Base-by-base conservation (phyloP, 768 basidiomycete genomes). In the Fomitopsis serialis region DNA sequence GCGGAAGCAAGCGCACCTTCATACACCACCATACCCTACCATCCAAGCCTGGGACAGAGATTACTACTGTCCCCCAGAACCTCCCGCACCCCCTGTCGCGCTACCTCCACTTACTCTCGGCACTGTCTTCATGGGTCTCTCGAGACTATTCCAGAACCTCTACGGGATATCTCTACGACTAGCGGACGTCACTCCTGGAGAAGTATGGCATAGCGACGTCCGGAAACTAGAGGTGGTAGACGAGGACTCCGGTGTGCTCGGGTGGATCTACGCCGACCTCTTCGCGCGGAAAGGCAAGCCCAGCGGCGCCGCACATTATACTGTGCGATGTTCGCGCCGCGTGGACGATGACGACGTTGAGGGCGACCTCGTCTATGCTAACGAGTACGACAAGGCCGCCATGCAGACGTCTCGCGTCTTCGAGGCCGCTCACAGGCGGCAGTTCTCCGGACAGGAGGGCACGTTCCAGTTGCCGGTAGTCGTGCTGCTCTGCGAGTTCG, bases 21-120 rank as follows among this genome's bases (percentile, higher is more conserved):
- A 74, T 21, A 75, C 82, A 1, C 71, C 76, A 0, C 70, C 76
- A 21, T 71, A 79, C 44, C 88, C 88, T 42, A 72, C 73, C 22
- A 81, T 98, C 48, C 81, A 96, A 58, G n/a, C n/a, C n/a, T 99
- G 97, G 97, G 97, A 98, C 70, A 80, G 94, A n/a, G 95, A 98
- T 60, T 96, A 86, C 66, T 98, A 93, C 68, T 88, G 91, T 53
- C 87, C 88, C 0, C 85, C 85, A 3, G 84, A 89, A 68, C 81
- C 84, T 11, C 84, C 85, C 25, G 80, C 84, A 12, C 87, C 92
- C 24, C 82, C 88, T 52, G 73, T 88, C 67, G 70, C 89, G 56
- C 72, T 92, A 56, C 82, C 85, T 25, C 78, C 84, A 25, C 77
- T 92, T 56, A 93, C 92, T 2, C 79, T 92, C 19, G 97, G 97